Evolutionary conservation across 1,284 basidiomycete genomes (phyloP), one percentile per base, ranked within the genome.

Genomic region (Prillingera fragicola): DNA sequence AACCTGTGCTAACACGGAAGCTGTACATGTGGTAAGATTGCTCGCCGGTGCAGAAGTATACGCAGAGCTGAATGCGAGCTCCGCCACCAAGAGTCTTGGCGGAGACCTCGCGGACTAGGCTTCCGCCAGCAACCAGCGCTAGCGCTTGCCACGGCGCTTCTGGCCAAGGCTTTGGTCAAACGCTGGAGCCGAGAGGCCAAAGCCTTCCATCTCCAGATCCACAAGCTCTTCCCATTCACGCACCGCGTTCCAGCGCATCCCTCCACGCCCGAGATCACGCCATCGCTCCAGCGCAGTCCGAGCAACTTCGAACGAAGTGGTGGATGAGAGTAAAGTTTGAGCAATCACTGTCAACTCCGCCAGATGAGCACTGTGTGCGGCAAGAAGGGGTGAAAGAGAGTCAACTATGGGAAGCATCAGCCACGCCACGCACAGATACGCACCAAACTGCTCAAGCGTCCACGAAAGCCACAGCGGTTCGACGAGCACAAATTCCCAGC

Each of bases 211-310:
- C 49, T 69, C 67, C 15, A 66, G 32, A 15, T 54, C 55, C 4
- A 63, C 50, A 34, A 67, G 40, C 45, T 66, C 65, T 44, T 67
- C 62, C 67, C 67, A 70, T 42, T 70, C 67, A 15, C 57, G 40
- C 14, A 60, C 59, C 3, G 38, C 54, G 4, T 55, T 45, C 50
- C 55, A 62, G 19, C 65, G 32, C 28, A 62, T 59, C 2, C 67
- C 67, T n/a, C 56, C 57, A 0, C 48, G 42, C 5, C 52, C 52
- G 6, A 65, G 42, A 39, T 67, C 65, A 5, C 62, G 50, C 65
- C 65, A 70, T 4, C 52, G 46, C 42, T 70, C 67, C 9, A 70
- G 51, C 5, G 60, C 51, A 4, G 54, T 33, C 22, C 61, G 65
- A 17, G 63, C 59, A 17, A 56, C 54, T 25, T 70, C 65, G 35